Evolutionary conservation across 2,329 filamentous ascomycete species (phyloP).

Genomic region (Diaporthe vexans): DNA sequence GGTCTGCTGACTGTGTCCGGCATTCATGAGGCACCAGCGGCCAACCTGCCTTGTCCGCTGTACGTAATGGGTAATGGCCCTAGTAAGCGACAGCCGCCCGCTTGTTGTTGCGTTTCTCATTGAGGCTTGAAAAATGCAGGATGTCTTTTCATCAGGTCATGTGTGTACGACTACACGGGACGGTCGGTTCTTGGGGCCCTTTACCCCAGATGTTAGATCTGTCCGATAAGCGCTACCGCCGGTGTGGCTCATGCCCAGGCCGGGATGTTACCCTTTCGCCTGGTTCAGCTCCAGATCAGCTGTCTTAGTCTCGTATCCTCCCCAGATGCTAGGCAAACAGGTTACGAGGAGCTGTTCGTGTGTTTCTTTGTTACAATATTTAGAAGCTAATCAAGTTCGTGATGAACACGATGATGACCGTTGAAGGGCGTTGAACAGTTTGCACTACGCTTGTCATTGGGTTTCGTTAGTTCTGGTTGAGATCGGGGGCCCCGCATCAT

Average conservation of each 20-base stretch:
- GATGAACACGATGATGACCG: not conserved
- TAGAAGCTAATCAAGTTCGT: not conserved
- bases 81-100: conserved; percentile 7
- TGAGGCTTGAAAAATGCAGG: not conserved
- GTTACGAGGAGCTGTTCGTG: not conserved
- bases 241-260: conserved; percentile 1
- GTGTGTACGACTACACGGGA: not conserved
- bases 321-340: not conserved
- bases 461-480: not conserved
- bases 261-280: conserved; percentile 18
- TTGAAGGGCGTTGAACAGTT: too few species aligned
- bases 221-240: conserved; percentile 30
- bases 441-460: not conserved
- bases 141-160: not conserved
- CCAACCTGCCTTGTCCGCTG: not conserved
- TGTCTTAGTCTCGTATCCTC: conserved; percentile 25
- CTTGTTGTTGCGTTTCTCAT: not conserved
- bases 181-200: conserved; percentile 15
- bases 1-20: conserved; percentile 26
- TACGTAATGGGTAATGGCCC: conserved; percentile 1
- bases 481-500: not conserved
- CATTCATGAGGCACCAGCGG: conserved; percentile 5
- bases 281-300: conserved; percentile 12
- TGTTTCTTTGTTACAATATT: not conserved
- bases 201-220: conserved; percentile 34